These are phyloP conservation scores for Auriculariales sp. DNA, from an alignment of 768 basidiomycete genomes.

Conservation along the genomic window DNA sequence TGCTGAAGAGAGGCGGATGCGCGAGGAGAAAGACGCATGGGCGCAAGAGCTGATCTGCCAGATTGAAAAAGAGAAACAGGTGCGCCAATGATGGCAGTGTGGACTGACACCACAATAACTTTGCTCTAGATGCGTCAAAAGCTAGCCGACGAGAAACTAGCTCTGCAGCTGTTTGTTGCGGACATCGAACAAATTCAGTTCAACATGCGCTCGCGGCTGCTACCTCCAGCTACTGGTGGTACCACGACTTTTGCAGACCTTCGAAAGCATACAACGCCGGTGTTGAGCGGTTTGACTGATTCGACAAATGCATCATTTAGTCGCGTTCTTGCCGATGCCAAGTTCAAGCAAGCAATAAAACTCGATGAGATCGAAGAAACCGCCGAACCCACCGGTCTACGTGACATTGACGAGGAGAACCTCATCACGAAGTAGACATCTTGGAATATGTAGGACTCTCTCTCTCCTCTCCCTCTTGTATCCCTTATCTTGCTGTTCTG, in stretches of 20 bases:
- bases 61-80: constrained; percentile 68
- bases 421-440: too few species aligned
- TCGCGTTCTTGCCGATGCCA: background rate
- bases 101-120: background rate
- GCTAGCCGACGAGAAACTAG: constrained; percentile 65
- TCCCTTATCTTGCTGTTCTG: background rate
- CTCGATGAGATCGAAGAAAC: background rate
- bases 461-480: too few species aligned
- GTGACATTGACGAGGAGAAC: background rate
- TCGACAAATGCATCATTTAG: background rate
- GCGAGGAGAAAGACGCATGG: constrained; percentile 63
- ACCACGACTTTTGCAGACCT: background rate
- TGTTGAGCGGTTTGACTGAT: background rate
- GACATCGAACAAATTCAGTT: constrained; percentile 41
- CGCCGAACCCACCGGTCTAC: background rate
- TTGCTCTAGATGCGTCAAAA: constrained; percentile 33
- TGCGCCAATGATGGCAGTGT: constrained; percentile 15
- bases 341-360: background rate
- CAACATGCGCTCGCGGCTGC: background rate
- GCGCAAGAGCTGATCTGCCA: constrained; percentile 59
- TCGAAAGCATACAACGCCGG: background rate
- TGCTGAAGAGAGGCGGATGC: constrained; percentile 37
- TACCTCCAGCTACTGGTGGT: background rate
- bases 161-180: constrained; percentile 64
- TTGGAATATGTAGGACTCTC: too few species aligned